Percentiles rank a stretch among this genome's conserved stretches.
These are phyloP conservation scores for Coemansia sp. DNA, from an alignment of 192 early-diverging fungal species.

Conservation along the genomic window DNA sequence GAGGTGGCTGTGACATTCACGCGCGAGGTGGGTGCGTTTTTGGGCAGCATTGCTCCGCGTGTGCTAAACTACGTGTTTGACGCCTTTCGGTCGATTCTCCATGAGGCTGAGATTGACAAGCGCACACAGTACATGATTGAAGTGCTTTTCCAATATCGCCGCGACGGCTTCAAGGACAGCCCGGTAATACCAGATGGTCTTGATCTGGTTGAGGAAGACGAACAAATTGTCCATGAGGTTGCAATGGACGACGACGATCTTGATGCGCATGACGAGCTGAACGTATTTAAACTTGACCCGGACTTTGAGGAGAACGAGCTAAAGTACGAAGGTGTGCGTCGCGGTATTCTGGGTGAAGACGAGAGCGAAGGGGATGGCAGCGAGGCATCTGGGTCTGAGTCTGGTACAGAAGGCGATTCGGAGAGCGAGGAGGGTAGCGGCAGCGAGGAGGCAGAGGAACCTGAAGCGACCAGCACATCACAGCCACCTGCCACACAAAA, in stretches of 20 bases:
- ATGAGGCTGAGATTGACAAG: constrained; percentile 92
- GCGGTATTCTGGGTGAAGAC: constrained; percentile 83
- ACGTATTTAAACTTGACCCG: constrained; percentile 82
- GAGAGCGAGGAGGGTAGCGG: constrained; percentile 40
- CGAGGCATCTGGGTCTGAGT: constrained; percentile 40
- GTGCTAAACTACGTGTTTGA: constrained; percentile 87
- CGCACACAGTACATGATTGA: constrained; percentile 97
- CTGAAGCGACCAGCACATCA: neutral
- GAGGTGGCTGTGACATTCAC: constrained; percentile 95
- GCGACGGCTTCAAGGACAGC: constrained; percentile 91
- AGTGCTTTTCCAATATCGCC: constrained; percentile 91
- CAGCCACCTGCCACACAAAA: constrained; percentile 34
- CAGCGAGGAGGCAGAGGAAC: constrained; percentile 30
- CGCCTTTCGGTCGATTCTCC: constrained; percentile 85
- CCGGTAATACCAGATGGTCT: constrained; percentile 72
- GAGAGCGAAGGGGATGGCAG: constrained; percentile 38
- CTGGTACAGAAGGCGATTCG: constrained; percentile 50
- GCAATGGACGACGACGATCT: constrained; percentile 81
- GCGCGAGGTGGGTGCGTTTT: constrained; percentile 81
- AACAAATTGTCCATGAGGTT: constrained; percentile 89
- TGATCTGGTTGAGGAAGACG: constrained; percentile 92
- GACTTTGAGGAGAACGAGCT: constrained; percentile 81
- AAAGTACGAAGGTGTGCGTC: constrained; percentile 76
- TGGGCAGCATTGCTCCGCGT: constrained; percentile 73
- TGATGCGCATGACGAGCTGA: constrained; percentile 75